These are phyloP conservation scores for Spergularia bocconei DNA, from an alignment of 148 eudicot genomes.

Conservation along the genomic window DNA sequence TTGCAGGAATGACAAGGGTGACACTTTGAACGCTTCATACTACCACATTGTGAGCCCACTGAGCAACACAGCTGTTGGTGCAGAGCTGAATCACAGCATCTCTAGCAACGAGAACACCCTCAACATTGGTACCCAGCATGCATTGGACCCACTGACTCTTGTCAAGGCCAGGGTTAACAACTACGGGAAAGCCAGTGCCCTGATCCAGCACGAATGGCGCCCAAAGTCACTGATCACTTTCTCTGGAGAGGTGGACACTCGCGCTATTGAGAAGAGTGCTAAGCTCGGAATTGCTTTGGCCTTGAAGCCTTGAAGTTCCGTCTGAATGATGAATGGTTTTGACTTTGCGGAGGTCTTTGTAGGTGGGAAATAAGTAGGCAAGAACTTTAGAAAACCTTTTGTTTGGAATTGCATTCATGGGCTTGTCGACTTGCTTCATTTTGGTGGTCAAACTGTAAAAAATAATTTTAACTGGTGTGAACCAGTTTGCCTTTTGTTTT, in stretches of 20 bases:
- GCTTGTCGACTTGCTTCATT: conserved; percentile 22
- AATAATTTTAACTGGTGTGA: conserved; percentile 29
- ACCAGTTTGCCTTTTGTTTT: conserved; percentile 23
- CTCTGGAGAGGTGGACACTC: conserved; percentile 77
- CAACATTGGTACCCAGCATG: conserved; percentile 67
- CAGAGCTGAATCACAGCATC: conserved; percentile 67
- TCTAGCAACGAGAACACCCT: conserved; percentile 71
- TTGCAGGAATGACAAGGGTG: conserved; percentile 69
- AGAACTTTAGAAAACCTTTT: conserved; percentile 4
- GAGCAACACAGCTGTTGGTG: conserved; percentile 76
- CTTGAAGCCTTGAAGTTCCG: conserved; percentile 56
- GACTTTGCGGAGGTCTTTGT: conserved; percentile 26
- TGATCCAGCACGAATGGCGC: conserved; percentile 77
- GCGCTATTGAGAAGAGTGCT: conserved; percentile 79
- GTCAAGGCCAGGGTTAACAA: conserved; percentile 68
- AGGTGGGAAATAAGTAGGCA: conserved; percentile 29
- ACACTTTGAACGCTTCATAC: conserved; percentile 59
- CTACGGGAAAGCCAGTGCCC: conserved; percentile 66
- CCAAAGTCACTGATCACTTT: conserved; percentile 65
- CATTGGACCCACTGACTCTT: conserved; percentile 56
- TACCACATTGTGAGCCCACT: conserved; percentile 67
- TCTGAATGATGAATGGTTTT: conserved; percentile 16
- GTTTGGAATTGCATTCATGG: conserved; percentile 23
- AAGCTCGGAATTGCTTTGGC: conserved; percentile 68
- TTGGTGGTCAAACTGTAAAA: conserved; percentile 38